Evolutionary conservation across 164 flowering plant species (phyloP), one percentile per base, ranked within the genome.

Genomic region (Magnolia sinica): DNA sequence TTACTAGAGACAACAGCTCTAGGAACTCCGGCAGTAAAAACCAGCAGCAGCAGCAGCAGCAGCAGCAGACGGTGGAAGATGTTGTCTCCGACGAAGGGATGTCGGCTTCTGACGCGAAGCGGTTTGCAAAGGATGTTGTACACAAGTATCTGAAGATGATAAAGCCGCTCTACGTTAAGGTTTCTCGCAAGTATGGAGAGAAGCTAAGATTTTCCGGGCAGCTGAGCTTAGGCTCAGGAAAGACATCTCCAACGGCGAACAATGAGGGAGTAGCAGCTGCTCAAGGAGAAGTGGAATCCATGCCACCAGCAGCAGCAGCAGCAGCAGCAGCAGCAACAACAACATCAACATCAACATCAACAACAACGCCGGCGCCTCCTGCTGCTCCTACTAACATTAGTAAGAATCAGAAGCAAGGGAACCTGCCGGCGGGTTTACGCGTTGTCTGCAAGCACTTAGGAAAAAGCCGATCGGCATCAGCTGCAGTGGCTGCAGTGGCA

Each of bases 141-240:
- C 92, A 88, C 68, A 91, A 86, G 82, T 95, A 95, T 69, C 58
- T 95, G 79, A 93, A 88, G 77, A 89, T 83, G 86, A 91, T 95
- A 45, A 93, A 92, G 83, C 98, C 98, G 9, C 84, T 94, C 5
- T 91, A 91, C 76, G 80, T 91, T 37, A 88, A 87, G 59, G 97
- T 90, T 7, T 92, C 98, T 0, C 85, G 82, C 73, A 74, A 88
- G 49, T 82, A 90, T 78, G 87, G 88, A 20, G 89, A 85, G 81
- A 91, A 88, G 80, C 73, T 86, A 50, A 72, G 79, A 67, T 82
- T 86, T 64, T 83, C 91, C 10, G 91, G 89, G 0, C 87, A 84
- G 71, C 52, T 88, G n/a, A 83, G 84, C 72, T 64, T 74, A 10
- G 82, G 76, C 3, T 51, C 75, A 52, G 45, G 78, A 29, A 20